Evolutionary conservation across 1,139 yeast species (phyloP).

Genomic region (Yamadazyma diddensiae): DNA sequence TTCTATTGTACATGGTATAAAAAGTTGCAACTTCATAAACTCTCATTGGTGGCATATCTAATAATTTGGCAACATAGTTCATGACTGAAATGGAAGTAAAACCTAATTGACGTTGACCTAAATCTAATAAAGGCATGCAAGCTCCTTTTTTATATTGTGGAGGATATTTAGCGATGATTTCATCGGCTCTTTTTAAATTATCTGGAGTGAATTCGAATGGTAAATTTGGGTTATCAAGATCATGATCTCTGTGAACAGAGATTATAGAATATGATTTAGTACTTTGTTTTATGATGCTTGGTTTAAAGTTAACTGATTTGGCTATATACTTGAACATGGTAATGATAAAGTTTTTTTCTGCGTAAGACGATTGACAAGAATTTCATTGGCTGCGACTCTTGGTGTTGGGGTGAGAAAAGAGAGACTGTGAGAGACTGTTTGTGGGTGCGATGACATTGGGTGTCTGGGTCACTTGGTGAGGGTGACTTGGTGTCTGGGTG

Average conservation of each 20-base stretch:
- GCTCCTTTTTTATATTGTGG: conserved; percentile 87
- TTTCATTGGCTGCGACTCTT: no score
- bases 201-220: conserved; percentile 76
- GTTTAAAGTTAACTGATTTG: no score
- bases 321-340: no score
- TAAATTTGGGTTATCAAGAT: conserved; percentile 62
- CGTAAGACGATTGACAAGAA: no score
- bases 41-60: conserved; percentile 94
- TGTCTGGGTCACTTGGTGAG: no score
- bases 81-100: conserved; percentile 86
- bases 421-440: no score
- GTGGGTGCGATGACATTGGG: no score
- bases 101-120: conserved; percentile 87
- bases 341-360: no score
- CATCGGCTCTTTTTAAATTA: conserved; percentile 67
- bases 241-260: conserved; percentile 72
- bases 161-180: conserved; percentile 76
- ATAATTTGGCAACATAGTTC: conserved; percentile 85
- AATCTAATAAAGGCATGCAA: conserved; percentile 80
- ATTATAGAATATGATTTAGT: conserved; percentile 48
- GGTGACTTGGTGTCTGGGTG: neutral
- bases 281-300: no score
- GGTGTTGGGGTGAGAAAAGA: no score
- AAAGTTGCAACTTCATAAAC: conserved; percentile 92
- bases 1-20: conserved; percentile 88